phyloP scores from a whole-genome alignment of 1,139 yeast genomes.

The Hansenula anomala region DNA sequence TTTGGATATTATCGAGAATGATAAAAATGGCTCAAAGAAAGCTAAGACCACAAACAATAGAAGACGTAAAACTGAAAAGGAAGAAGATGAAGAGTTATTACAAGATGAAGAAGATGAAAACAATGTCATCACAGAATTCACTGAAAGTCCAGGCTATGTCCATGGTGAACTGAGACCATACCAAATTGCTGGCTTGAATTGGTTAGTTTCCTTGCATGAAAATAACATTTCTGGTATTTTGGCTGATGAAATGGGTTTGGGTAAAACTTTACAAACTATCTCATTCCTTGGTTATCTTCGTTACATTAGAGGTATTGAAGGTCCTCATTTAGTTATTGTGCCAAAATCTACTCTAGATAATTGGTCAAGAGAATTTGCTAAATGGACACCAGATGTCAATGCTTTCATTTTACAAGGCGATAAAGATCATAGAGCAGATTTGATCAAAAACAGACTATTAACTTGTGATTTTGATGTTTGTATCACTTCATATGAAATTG shows the following conservation, averaged over 20 bases:
- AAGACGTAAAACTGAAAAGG: constrained; percentile 57
- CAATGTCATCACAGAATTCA: constrained; percentile 47
- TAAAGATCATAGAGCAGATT: constrained; percentile 53
- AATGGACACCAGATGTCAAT: constrained; percentile 76
- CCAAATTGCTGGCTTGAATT: constrained; percentile 89
- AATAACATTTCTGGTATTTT: constrained; percentile 85
- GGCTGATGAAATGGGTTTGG: constrained; percentile 98
- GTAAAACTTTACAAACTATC: constrained; percentile 91
- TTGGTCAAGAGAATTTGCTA: constrained; percentile 73
- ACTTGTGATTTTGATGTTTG: constrained; percentile 68
- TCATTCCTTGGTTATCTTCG: constrained; percentile 73
- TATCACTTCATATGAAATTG: constrained; percentile 72
- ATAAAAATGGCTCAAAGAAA: constrained; percentile 13
- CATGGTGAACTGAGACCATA: constrained; percentile 70
- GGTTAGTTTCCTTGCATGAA: constrained; percentile 81
- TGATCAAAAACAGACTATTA: constrained; percentile 47
- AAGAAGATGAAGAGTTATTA: constrained; percentile 65
- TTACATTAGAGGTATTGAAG: constrained; percentile 52
- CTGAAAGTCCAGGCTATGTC: constrained; percentile 61
- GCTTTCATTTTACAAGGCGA: constrained; percentile 70
- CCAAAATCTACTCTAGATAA: constrained; percentile 80
- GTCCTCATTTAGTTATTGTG: constrained; percentile 71
- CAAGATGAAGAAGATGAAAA: constrained; percentile 44
- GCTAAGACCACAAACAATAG: constrained; percentile 14
- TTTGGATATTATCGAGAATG: constrained; percentile 27